phyloP scores from a whole-genome alignment of 164 flowering plant species.

The Aristolochia contorta region DNA sequence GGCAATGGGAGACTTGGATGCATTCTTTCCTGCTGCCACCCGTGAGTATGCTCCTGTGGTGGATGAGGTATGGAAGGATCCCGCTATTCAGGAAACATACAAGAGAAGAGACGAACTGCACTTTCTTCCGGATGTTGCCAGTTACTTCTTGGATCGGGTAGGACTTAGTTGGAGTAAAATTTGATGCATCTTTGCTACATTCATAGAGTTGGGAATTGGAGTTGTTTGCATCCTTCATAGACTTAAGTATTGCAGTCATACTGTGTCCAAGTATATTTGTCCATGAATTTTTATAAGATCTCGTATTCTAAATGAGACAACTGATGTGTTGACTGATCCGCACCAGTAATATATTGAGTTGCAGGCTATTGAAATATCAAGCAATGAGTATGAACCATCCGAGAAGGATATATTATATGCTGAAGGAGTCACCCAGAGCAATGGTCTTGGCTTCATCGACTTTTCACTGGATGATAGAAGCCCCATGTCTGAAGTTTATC shows the following conservation, averaged over 20 bases:
- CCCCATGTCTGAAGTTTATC: conserved; percentile 26
- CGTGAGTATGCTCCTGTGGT: conserved; percentile 30
- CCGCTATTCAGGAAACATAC: conserved; percentile 31
- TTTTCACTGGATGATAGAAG: conserved; percentile 29
- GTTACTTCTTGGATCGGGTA: conserved; percentile 27
- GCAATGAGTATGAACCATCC: conserved; percentile 38
- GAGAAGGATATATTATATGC: conserved; percentile 35
- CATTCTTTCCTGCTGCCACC: conserved; percentile 32
- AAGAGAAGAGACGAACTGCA: conserved; percentile 23
- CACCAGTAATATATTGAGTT: not conserved
- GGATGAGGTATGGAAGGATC: conserved; percentile 28
- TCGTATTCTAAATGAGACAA: no score
- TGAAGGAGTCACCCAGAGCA: conserved; percentile 33
- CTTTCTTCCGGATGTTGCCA: conserved; percentile 26
- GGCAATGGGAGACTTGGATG: conserved; percentile 26
- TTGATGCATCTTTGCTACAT: not conserved
- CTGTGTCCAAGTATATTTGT: not conserved
- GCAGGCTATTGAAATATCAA: conserved; percentile 36
- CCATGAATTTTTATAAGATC: no score
- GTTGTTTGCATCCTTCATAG: not conserved
- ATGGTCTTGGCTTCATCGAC: conserved; percentile 27
- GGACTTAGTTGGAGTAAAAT: no score
- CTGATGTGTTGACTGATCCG: no score
- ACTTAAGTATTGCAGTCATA: no score
- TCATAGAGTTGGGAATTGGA: not conserved